Evolutionary conservation across 345 rosid genomes (phyloP).

Genomic region (Barbarea vulgaris): DNA sequence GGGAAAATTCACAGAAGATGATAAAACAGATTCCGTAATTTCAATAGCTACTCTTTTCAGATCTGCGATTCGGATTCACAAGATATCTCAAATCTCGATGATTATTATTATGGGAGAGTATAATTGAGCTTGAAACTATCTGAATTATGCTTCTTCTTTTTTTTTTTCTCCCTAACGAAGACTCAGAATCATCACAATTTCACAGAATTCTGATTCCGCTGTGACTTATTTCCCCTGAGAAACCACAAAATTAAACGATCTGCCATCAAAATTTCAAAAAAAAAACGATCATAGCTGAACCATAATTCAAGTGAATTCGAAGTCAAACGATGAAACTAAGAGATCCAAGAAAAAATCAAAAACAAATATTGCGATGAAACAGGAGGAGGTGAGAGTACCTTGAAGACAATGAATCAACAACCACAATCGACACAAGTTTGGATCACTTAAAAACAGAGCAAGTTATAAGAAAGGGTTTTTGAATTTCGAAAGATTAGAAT

Average conservation of each 20-base stretch:
- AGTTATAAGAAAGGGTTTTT: background rate
- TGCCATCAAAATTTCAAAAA: slow-evolving; percentile 12
- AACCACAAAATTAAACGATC: background rate
- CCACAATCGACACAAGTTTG: background rate
- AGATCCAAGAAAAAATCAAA: slow-evolving; percentile 14
- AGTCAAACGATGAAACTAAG: slow-evolving; percentile 11
- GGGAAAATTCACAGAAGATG: background rate
- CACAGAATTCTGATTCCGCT: background rate
- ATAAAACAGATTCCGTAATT: background rate
- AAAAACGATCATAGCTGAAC: background rate
- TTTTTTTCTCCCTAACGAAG: slow-evolving; percentile 22
- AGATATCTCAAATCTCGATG: no score
- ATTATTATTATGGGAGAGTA: no score
- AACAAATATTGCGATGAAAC: background rate
- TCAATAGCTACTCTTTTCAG: slow-evolving; percentile 25
- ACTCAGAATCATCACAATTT: slow-evolving; percentile 4
- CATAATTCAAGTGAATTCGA: slow-evolving; percentile 20
- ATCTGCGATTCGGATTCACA: slow-evolving; percentile 31
- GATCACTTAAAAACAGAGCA: background rate
- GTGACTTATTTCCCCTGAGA: no score
- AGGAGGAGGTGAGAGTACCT: background rate
- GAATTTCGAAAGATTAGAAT: background rate
- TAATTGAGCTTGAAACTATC: slow-evolving; percentile 2
- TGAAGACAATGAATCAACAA: background rate
- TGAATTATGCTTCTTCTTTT: slow-evolving; percentile 1